Base-by-base conservation (phyloP, 2,329 filamentous ascomycete species). In the Ophiostoma fasciatum region DNA sequence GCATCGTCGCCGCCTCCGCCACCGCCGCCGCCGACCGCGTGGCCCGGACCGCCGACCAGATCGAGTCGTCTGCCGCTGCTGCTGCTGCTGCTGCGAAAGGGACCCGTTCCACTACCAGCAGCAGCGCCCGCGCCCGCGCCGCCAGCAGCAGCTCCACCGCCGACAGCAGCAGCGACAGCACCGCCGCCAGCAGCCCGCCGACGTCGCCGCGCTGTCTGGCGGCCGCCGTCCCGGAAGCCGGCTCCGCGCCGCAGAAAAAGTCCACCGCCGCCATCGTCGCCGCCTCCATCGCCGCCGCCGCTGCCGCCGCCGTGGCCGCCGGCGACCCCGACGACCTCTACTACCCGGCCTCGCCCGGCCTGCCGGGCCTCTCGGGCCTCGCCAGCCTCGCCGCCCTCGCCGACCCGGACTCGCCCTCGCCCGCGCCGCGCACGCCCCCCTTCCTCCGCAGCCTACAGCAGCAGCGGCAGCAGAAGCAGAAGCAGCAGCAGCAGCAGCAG, bases 1-100 rank as follows among this genome's bases (percentile, higher is more conserved):
- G 71, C 43, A 64, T 74, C 41, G 61, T 77, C 36, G 58, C 64
- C 11, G 52, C 57, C 10, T 37, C 51, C 39, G 36, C 53, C 43
- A 38, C 53, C 4, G 53, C 49, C 22, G 53, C 56, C 26, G 49
- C 52, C 8, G 57, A 62, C 42, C 59, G 58, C 48, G 49, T 48
- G 21, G 45, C 53, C 28, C 46, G 46, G 38, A 42, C 37, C 14
- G 37, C 36, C 29, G 23, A 28, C 17, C 25, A 29, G 27, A 35
- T 26, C 28, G n/a, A n/a, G n/a, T n/a, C n/a, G n/a, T n/a, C n/a
- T n/a, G n/a, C n/a, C n/a, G n/a, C n/a, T n/a, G n/a, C n/a, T n/a
- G n/a, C n/a, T n/a, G n/a, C n/a, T n/a, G n/a, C n/a, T n/a, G 33
- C 33, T 7, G 33, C 23, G 27, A 30, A 25, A 8, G 33, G 20